These are phyloP conservation scores for Stentor roeselii DNA, from an alignment of 73 alveolate species.

Conservation along the genomic window DNA sequence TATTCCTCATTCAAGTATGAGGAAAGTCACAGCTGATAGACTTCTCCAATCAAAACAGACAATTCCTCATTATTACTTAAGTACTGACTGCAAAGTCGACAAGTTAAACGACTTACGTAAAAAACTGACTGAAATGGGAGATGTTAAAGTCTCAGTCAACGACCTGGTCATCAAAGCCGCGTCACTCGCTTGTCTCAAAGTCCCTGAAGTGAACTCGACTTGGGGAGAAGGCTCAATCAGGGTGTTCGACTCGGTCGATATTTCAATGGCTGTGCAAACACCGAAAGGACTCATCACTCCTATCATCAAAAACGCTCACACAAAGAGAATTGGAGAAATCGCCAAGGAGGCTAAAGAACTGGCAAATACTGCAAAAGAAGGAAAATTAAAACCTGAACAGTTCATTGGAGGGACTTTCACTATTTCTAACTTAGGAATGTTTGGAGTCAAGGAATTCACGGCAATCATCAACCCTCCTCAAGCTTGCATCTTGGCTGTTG, in stretches of 20 bases:
- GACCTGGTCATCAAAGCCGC: slow-evolving; percentile 76
- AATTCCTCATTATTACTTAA: slow-evolving; percentile 84
- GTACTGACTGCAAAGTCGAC: slow-evolving; percentile 61
- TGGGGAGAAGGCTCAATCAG: slow-evolving; percentile 76
- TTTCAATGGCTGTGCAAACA: slow-evolving; percentile 74
- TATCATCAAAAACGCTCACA: slow-evolving; percentile 60
- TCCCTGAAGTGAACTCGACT: slow-evolving; percentile 69
- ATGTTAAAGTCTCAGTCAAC: slow-evolving; percentile 67
- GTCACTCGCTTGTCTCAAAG: slow-evolving; percentile 61
- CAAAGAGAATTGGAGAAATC: slow-evolving; percentile 68
- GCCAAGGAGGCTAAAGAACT: slow-evolving; percentile 64
- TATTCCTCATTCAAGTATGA: slow-evolving; percentile 48
- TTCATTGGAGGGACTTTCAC: slow-evolving; percentile 79
- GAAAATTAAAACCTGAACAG: slow-evolving; percentile 51
- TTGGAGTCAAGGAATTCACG: slow-evolving; percentile 60
- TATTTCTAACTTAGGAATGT: slow-evolving; percentile 72
- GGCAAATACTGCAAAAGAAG: slow-evolving; percentile 74
- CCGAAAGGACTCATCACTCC: slow-evolving; percentile 73
- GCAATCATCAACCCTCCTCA: slow-evolving; percentile 79
- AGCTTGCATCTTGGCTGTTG: slow-evolving; percentile 73
- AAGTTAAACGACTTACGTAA: slow-evolving; percentile 57
- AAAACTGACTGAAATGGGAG: slow-evolving; percentile 48
- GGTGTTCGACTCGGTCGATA: slow-evolving; percentile 63
- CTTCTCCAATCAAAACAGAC: slow-evolving; percentile 60
- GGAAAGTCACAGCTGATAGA: slow-evolving; percentile 67